A percentile compares a stretch with the other conserved stretches of the same genome.
These are phyloP conservation scores for Aspergillus proliferans DNA, from an alignment of 2,329 filamentous ascomycete species.

Conservation along the genomic window DNA sequence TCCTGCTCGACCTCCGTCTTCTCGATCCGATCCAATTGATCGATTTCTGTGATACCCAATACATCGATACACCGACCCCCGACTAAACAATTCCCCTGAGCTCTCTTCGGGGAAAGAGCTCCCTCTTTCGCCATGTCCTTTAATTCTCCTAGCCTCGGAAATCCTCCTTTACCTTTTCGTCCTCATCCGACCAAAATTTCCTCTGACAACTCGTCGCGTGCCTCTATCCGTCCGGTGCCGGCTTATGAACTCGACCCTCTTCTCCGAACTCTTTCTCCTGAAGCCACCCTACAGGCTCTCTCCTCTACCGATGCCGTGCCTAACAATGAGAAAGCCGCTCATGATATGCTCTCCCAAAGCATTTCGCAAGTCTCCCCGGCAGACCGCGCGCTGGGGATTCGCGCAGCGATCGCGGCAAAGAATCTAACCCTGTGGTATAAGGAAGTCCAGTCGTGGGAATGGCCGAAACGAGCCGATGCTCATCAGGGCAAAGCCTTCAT, in stretches of 20 bases:
- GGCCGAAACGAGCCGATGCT: conserved; percentile 41
- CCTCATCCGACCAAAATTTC: conserved; percentile 24
- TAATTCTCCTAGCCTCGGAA: conserved; percentile 21
- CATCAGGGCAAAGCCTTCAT: conserved; percentile 39
- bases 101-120: conserved; percentile 4
- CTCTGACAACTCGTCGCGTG: conserved; percentile 23
- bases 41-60: conserved; percentile 1
- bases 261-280: conserved; percentile 49
- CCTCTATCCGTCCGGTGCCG: conserved; percentile 34
- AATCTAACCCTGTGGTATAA: conserved; percentile 53
- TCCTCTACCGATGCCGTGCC: conserved; percentile 37
- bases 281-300: conserved; percentile 48
- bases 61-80: conserved; percentile 7
- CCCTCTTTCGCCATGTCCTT: conserved; percentile 24
- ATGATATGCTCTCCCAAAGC: conserved; percentile 41
- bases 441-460: conserved; percentile 55
- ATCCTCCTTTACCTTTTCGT: conserved; percentile 8
- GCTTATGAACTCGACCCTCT: conserved; percentile 42
- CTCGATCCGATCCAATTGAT: background rate
- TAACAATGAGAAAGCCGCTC: conserved; percentile 29
- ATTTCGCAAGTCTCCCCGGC: conserved; percentile 51
- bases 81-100: background rate
- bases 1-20: conserved; percentile 20
- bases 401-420: conserved; percentile 54
- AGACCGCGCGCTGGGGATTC: conserved; percentile 53